Conservation (phyloP, 495 filamentous ascomycete species). For the Cetradonia linearis region DNA sequence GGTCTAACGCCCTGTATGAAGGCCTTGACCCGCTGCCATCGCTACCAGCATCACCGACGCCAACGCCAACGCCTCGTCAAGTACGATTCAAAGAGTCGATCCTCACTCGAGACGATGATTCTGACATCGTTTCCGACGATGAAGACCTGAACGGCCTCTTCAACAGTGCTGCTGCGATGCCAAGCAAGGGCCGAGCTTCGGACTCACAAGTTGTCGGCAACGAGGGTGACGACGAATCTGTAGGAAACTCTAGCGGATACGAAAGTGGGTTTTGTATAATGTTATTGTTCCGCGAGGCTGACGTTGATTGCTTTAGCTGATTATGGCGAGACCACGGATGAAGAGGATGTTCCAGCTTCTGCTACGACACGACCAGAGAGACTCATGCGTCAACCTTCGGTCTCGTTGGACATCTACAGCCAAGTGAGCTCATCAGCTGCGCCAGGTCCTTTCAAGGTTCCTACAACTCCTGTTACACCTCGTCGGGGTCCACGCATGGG, state of each 20-base stretch:
- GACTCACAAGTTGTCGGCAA: conserved; percentile 27
- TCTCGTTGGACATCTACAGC: conserved; percentile 16
- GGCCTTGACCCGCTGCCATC: not conserved
- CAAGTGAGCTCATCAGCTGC: conserved; percentile 18
- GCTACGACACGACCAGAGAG: conserved; percentile 46
- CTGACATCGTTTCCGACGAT: conserved; percentile 9
- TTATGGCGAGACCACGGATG: conserved; percentile 73
- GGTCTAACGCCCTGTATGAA: not conserved
- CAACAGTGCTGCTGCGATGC: conserved; percentile 25
- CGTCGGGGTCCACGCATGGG: conserved; percentile 48
- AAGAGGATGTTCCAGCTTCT: conserved; percentile 54
- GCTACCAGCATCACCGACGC: not conserved
- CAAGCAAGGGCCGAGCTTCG: conserved; percentile 31
- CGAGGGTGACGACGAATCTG: conserved; percentile 40
- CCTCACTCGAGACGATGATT: not conserved
- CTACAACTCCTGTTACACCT: conserved; percentile 37
- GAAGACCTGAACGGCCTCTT: conserved; percentile 14
- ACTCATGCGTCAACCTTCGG: conserved; percentile 45
- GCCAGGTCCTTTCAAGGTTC: conserved; percentile 30
- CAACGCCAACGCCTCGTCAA: conserved; percentile 13
- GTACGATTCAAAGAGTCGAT: conserved; percentile 22
- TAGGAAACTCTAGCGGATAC: conserved; percentile 60
- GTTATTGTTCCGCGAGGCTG: conserved; percentile 41
- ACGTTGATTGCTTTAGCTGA: conserved; percentile 51
- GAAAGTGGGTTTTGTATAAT: conserved; percentile 51